Evolutionary conservation across 208 protist species (phyloP).

Genomic region (Wallacemonas sp.): DNA sequence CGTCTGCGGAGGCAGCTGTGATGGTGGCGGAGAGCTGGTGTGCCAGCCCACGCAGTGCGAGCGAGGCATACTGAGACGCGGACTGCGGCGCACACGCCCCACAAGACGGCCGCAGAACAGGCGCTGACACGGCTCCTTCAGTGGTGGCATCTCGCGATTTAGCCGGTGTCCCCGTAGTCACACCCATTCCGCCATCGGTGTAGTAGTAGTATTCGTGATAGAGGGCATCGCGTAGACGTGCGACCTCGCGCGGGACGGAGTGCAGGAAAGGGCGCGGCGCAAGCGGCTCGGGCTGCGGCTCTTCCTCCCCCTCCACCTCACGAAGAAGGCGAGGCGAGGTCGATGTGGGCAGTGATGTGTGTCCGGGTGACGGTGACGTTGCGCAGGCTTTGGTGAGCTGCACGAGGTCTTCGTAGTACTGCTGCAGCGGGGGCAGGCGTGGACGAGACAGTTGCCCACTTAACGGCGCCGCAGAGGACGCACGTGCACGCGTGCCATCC

Average conservation of each 20-base stretch:
- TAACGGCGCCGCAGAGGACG: not conserved
- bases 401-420: conserved; percentile 26
- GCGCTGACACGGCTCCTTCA: no score
- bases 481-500: not conserved
- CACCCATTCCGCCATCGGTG: not conserved
- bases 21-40: conserved; percentile 1
- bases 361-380: not conserved
- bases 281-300: not conserved
- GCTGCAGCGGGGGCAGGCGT: conserved; percentile 20
- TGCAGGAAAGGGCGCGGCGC: conserved; percentile 10
- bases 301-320: not conserved
- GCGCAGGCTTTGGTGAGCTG: not conserved
- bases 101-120: conserved; percentile 37
- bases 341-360: no score
- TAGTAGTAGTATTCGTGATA: conserved; percentile 32
- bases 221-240: conserved; percentile 15
- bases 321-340: not conserved
- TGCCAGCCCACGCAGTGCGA: conserved; percentile 23
- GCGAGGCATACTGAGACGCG: conserved; percentile 24
- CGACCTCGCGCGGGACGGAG: not conserved
- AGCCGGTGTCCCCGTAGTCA: no score
- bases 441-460: conserved; percentile 6
- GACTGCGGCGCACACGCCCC: conserved; percentile 28
- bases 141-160: no score
- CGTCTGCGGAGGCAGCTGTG: no score